Conservation (phyloP, 768 basidiomycete genomes). For the Lactifluus piperatus region DNA sequence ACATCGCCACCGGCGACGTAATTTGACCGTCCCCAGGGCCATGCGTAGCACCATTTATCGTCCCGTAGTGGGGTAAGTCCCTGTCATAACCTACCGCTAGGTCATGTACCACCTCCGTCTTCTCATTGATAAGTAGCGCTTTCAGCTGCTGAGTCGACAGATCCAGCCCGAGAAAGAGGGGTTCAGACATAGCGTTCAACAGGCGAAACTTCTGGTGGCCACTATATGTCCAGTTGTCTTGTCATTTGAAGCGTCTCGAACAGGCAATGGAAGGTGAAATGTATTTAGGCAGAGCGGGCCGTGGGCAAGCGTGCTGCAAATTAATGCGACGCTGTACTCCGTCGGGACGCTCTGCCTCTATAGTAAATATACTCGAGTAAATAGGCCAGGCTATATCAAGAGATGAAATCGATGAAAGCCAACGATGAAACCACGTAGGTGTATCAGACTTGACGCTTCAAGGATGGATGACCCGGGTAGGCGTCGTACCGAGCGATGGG, state of each 20-base stretch:
- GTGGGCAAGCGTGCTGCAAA: no score
- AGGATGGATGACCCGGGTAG: not conserved
- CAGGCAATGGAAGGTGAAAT: no score
- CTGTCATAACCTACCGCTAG: slow-evolving; percentile 70
- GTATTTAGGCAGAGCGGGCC: no score
- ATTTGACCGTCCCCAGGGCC: slow-evolving; percentile 67
- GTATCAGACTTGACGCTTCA: no score
- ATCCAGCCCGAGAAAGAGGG: slow-evolving; percentile 72
- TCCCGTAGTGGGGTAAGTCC: slow-evolving; percentile 64
- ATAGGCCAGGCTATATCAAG: no score
- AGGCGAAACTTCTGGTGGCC: not conserved
- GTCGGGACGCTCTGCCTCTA: no score
- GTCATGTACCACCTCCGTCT: slow-evolving; percentile 54
- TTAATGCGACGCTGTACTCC: no score
- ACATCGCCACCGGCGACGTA: slow-evolving; percentile 73
- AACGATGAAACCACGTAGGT: not conserved
- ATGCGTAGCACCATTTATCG: slow-evolving; percentile 53
- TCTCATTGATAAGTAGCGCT: slow-evolving; percentile 55
- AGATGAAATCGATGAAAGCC: not conserved
- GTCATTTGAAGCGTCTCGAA: not conserved
- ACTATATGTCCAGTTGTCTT: not conserved
- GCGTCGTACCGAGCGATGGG: not conserved
- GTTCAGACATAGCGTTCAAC: slow-evolving; percentile 16
- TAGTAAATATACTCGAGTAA: no score
- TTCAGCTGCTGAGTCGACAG: slow-evolving; percentile 83